Base-by-base conservation (phyloP, 768 basidiomycete genomes). In the Pleurotus tuoliensis region DNA sequence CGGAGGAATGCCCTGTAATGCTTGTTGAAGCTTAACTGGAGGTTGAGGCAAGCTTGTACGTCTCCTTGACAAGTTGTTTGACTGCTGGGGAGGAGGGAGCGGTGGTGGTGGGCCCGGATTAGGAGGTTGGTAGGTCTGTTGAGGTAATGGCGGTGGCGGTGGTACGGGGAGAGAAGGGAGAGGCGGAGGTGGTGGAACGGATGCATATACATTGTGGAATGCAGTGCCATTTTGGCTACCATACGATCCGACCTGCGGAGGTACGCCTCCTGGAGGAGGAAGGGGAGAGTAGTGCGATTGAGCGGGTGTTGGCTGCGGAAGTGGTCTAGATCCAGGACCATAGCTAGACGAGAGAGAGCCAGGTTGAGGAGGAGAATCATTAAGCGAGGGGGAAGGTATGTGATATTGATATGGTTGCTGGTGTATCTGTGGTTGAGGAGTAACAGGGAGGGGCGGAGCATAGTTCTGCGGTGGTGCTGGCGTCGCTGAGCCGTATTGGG, bases 21-120 rank as follows among this genome's bases (percentile, higher is more conserved):
- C 51, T 24, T 75, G 70, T 47, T 75, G 74, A 55, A 78, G 77
- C 54, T 69, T 71, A 20, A 72, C 60, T 11, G 78, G 82, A 22
- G 77, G 81, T 30, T 76, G 76, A 51, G 82, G 83, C 18, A 87
- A 71, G 61, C 78, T 76, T 6, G 79, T 73, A 38, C 75, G 77
- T 47, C 80, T 69, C n/a, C 75, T 67, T 9, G 71, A 62, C 9
- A 66, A 59, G 44, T 59, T 59, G 62, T 58, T 65, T 61, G 41
- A 15, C 9, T 47, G 58, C 4, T 55, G 58, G 11, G 52, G 57
- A 16, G 69, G 58, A 47, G 68, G 63, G 37, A 70, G 61, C 16
- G 75, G 73, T 0, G 68, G 71, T 0, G 69, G 67, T 9, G 73
- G 13, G 71, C 67, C 55, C 64, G 73, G 56, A 30, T 53, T 55